Conservation (phyloP, 768 basidiomycete genomes). For the Boletus pseudo-olivaceus region DNA sequence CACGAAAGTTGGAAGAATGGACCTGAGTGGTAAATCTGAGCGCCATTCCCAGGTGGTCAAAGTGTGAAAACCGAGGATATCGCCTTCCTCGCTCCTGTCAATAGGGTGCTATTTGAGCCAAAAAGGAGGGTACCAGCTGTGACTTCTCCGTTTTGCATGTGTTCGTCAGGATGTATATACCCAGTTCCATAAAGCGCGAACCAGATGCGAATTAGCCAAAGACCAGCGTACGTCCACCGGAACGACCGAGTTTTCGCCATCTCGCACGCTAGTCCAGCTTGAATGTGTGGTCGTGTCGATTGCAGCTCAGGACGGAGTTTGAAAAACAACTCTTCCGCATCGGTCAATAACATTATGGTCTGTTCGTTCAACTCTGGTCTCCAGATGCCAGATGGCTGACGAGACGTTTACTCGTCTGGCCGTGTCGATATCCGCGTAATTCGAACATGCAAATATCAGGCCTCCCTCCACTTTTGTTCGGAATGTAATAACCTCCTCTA, state of each 20-base stretch:
- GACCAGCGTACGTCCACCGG: slow-evolving; percentile 17
- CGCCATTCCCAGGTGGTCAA: slow-evolving; percentile 39
- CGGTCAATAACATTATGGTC: slow-evolving; percentile 25
- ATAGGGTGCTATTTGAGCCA: not conserved
- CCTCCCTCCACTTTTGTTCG: slow-evolving; percentile 85
- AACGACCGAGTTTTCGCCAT: slow-evolving; percentile 16
- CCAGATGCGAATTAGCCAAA: slow-evolving; percentile 28
- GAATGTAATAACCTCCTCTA: slow-evolving; percentile 96
- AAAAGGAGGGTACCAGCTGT: slow-evolving; percentile 30
- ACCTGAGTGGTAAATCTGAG: slow-evolving; percentile 33
- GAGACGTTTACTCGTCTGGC: not conserved
- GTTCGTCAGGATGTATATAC: slow-evolving; percentile 42
- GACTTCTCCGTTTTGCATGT: slow-evolving; percentile 40
- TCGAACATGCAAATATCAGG: slow-evolving; percentile 37
- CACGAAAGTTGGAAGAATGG: slow-evolving; percentile 30
- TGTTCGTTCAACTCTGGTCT: slow-evolving; percentile 14
- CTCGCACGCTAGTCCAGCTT: not conserved
- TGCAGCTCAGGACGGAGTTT: slow-evolving; percentile 23
- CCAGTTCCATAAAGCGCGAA: slow-evolving; percentile 34
- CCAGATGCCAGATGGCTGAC: slow-evolving; percentile 16
- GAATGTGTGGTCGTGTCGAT: not conserved
- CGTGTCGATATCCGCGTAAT: not conserved
- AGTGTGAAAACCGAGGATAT: slow-evolving; percentile 26
- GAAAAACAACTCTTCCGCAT: slow-evolving; percentile 22
- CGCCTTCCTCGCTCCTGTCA: slow-evolving; percentile 22